A percentile compares a stretch with the other conserved stretches of the same genome.
These are phyloP conservation scores for Parasitella parasitica DNA, from an alignment of 371 early-diverging fungal species.

Conservation along the genomic window DNA sequence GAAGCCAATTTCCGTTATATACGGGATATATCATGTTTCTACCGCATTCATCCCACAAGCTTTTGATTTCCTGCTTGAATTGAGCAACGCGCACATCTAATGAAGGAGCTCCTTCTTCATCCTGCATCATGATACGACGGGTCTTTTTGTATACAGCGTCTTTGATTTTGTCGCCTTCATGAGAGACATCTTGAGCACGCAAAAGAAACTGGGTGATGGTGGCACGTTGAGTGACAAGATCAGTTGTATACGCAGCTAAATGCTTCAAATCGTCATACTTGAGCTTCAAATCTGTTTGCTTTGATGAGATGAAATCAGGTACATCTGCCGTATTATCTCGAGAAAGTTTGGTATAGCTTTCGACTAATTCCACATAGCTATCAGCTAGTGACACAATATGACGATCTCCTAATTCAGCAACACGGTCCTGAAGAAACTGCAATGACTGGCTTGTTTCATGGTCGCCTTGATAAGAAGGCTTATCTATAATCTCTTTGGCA, in stretches of 20 bases:
- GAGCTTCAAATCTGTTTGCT: slow-evolving; percentile 29
- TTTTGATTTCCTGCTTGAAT: slow-evolving; percentile 30
- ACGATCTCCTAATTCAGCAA: slow-evolving; percentile 30
- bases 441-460: slow-evolving; percentile 35
- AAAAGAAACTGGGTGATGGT: slow-evolving; percentile 40
- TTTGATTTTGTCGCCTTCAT: slow-evolving; percentile 43
- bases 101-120: background rate
- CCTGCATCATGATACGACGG: slow-evolving; percentile 37
- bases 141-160: slow-evolving; percentile 35
- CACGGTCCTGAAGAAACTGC: slow-evolving; percentile 35
- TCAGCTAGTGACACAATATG: slow-evolving; percentile 11
- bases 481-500: slow-evolving; percentile 33
- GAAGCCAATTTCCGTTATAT: slow-evolving; percentile 27
- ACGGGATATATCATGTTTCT: slow-evolving; percentile 31
- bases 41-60: slow-evolving; percentile 36
- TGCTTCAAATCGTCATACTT: slow-evolving; percentile 30
- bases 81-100: slow-evolving; percentile 24
- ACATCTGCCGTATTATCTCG: background rate
- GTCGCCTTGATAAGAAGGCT: slow-evolving; percentile 35
- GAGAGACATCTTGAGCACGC: slow-evolving; percentile 41
- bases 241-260: slow-evolving; percentile 29
- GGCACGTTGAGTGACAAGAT: slow-evolving; percentile 39
- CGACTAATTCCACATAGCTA: slow-evolving; percentile 5
- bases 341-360: slow-evolving; percentile 1
- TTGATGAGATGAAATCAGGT: slow-evolving; percentile 20